Percentiles rank a stretch among this genome's conserved stretches.
These are phyloP conservation scores for Aquanectria penicillioides DNA, from an alignment of 2,329 filamentous ascomycete species.

Conservation along the genomic window DNA sequence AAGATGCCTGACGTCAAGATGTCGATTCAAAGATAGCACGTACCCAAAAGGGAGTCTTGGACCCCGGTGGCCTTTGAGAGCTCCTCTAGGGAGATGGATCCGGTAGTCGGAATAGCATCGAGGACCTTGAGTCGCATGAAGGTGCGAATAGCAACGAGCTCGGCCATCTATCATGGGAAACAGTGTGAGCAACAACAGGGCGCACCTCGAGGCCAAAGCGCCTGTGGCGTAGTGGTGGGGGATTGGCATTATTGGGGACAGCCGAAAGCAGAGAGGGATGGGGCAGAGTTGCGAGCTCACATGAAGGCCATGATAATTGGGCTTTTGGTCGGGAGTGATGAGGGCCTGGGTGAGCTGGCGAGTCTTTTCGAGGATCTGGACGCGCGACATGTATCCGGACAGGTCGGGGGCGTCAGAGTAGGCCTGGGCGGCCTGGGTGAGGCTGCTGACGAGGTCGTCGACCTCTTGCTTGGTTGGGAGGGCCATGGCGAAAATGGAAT, in stretches of 20 bases:
- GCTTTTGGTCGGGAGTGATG: conserved; percentile 41
- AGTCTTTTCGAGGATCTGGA: conserved; percentile 40
- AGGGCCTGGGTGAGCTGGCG: conserved; percentile 41
- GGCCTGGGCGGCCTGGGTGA: conserved; percentile 29
- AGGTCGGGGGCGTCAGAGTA: conserved; percentile 40
- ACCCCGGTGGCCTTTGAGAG: conserved; percentile 40
- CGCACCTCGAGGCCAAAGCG: no score
- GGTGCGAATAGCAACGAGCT: conserved; percentile 43
- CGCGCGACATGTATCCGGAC: conserved; percentile 38
- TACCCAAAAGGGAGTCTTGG: conserved; percentile 44
- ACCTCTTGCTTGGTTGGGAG: conserved; percentile 33
- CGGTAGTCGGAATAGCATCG: conserved; percentile 40
- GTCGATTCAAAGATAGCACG: no score
- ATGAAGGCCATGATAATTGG: conserved; percentile 47
- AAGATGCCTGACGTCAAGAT: no score
- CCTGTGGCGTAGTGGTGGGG: background rate
- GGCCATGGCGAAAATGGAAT: conserved; percentile 14
- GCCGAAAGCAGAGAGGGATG: background rate
- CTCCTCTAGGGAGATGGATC: conserved; percentile 41
- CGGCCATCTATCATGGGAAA: conserved; percentile 40
- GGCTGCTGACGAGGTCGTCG: conserved; percentile 30
- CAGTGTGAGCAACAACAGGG: conserved; percentile 1
- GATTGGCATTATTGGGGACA: no score
- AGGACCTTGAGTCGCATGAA: conserved; percentile 45
- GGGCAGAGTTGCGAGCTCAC: conserved; percentile 25